A percentile compares a stretch with the other conserved stretches of the same genome.
These are phyloP conservation scores for Malus hybrid DNA, from an alignment of 331 rosid species.

Conservation along the genomic window DNA sequence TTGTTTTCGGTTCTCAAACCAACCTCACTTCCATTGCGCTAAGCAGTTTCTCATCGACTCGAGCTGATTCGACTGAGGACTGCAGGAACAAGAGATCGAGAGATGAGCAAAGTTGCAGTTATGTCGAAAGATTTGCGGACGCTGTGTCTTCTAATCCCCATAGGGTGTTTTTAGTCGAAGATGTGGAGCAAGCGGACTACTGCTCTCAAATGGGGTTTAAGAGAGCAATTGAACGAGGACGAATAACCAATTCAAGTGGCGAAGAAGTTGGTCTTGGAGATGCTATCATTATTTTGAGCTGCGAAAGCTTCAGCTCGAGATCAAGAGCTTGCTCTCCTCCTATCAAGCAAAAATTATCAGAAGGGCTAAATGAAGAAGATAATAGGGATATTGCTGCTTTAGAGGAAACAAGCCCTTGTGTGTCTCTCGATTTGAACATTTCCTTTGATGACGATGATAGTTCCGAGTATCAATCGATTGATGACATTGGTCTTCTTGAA, in stretches of 20 bases:
- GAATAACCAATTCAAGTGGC: constrained; percentile 39
- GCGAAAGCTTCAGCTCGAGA: constrained; percentile 73
- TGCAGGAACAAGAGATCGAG: constrained; percentile 70
- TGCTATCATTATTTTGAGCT: constrained; percentile 71
- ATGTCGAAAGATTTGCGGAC: constrained; percentile 57
- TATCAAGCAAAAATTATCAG: constrained; percentile 26
- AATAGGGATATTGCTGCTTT: constrained; percentile 6
- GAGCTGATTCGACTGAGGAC: constrained; percentile 80
- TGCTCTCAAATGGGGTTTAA: constrained; percentile 72
- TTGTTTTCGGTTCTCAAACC: constrained; percentile 63
- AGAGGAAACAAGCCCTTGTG: constrained; percentile 44
- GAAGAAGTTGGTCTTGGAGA: constrained; percentile 60
- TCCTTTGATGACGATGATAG: constrained; percentile 56
- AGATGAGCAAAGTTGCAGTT: constrained; percentile 67
- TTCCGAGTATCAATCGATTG: constrained; percentile 38
- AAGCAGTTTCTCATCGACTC: constrained; percentile 67
- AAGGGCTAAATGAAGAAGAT: constrained; percentile 14
- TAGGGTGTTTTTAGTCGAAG: constrained; percentile 79
- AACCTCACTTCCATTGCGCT: constrained; percentile 45
- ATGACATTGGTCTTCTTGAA: constrained; percentile 77
- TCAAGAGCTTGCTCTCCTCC: constrained; percentile 87
- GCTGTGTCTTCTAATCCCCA: constrained; percentile 61
- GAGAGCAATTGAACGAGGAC: constrained; percentile 76
- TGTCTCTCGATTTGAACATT: constrained; percentile 84
- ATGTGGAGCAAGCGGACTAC: constrained; percentile 76